Percentiles rank a stretch among this genome's conserved stretches.
Conservation (phyloP, 805 yeast genomes). For the Yamadazyma akitaensis region DNA sequence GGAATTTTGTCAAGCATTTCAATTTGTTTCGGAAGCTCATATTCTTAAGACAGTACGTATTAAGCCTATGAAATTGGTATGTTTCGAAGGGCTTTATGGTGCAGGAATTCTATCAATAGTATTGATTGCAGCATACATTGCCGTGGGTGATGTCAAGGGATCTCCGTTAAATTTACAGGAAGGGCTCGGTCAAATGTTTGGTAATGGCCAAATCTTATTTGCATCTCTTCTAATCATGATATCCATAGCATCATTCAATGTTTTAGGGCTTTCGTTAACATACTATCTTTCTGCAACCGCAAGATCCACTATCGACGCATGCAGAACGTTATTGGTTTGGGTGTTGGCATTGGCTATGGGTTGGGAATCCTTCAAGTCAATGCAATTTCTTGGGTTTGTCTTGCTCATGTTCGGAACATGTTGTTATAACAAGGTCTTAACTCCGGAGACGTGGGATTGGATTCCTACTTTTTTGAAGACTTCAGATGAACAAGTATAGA, state of each 20-base stretch:
- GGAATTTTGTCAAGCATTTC: conserved; percentile 67
- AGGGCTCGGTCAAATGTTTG: conserved; percentile 48
- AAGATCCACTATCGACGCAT: conserved; percentile 74
- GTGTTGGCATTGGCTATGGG: conserved; percentile 62
- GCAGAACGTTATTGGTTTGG: conserved; percentile 76
- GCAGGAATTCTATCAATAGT: conserved; percentile 39
- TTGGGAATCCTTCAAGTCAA: conserved; percentile 66
- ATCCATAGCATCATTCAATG: conserved; percentile 69
- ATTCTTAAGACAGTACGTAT: conserved; percentile 51
- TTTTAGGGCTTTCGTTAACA: conserved; percentile 69
- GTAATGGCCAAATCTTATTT: conserved; percentile 39
- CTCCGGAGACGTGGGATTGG: conserved; percentile 45
- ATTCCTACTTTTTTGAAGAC: conserved; percentile 46
- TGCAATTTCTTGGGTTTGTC: conserved; percentile 64
- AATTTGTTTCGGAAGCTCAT: conserved; percentile 76
- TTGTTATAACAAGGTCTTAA: conserved; percentile 65
- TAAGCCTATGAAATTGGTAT: conserved; percentile 64
- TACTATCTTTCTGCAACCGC: conserved; percentile 67
- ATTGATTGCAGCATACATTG: conserved; percentile 43
- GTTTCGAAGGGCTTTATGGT: conserved; percentile 73
- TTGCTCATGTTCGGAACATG: conserved; percentile 69
- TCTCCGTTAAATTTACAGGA: conserved; percentile 57
- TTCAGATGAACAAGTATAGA: conserved; percentile 16
- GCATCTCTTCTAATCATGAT: conserved; percentile 66
- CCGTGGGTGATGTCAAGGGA: conserved; percentile 32